Evolutionary conservation across 2,329 filamentous ascomycete species (phyloP).

Genomic region (Colletotrichum costaricense): DNA sequence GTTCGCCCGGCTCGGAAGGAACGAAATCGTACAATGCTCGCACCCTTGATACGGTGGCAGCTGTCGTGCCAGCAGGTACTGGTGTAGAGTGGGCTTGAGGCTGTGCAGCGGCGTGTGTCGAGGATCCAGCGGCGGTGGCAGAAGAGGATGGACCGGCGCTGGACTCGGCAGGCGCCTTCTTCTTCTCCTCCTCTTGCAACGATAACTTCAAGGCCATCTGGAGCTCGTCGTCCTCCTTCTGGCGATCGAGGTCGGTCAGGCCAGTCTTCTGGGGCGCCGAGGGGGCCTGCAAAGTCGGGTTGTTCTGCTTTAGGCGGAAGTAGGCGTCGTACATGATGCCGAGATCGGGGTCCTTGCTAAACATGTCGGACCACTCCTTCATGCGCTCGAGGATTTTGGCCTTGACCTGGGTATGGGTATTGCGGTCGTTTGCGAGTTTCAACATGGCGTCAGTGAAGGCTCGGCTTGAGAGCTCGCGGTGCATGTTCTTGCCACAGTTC

Average conservation of each 20-base stretch:
- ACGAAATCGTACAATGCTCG: constrained; percentile 94
- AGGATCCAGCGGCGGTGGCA: constrained; percentile 45
- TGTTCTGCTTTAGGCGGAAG: constrained; percentile 82
- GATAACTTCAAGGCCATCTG: constrained; percentile 96
- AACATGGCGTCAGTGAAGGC: constrained; percentile 95
- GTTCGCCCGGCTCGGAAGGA: constrained; percentile 91
- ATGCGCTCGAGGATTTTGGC: constrained; percentile 97
- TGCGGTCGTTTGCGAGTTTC: constrained; percentile 91
- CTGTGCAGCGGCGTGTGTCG: constrained; percentile 45
- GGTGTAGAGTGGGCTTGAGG: constrained; percentile 61
- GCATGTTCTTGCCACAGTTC: constrained; percentile 88
- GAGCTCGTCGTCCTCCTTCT: constrained; percentile 96
- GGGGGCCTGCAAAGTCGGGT: constrained; percentile 90
- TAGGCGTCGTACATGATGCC: constrained; percentile 98
- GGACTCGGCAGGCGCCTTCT: constrained; percentile 59
- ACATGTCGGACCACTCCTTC: constrained; percentile 97
- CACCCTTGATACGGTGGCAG: constrained; percentile 94
- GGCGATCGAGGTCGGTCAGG: constrained; percentile 88
- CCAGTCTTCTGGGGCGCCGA: constrained; percentile 94
- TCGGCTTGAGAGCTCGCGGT: constrained; percentile 89
- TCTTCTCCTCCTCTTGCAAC: constrained; percentile 84
- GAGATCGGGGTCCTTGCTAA: constrained; percentile 86
- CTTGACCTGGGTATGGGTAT: constrained; percentile 96
- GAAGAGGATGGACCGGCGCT: constrained; percentile 49
- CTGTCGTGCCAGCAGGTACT: constrained; percentile 86